Conservation (phyloP, 2,329 filamentous ascomycete species). For the Penicillium griseofulvum region DNA sequence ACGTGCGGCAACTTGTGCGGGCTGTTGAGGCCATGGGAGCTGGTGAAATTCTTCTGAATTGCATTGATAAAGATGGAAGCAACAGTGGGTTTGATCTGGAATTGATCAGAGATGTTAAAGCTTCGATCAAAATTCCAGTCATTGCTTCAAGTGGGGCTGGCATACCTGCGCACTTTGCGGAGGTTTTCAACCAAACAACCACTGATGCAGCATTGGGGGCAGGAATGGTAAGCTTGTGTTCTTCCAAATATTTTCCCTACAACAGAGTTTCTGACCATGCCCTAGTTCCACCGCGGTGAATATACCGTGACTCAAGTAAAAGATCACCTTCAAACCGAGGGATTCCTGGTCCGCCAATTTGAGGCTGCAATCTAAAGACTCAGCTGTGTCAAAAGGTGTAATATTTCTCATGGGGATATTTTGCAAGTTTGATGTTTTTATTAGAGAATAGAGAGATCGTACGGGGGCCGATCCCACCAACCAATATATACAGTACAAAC, state of each 20-base stretch:
- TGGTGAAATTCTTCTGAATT: slow-evolving; percentile 93
- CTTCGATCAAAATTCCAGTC: slow-evolving; percentile 83
- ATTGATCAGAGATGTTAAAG: slow-evolving; percentile 83
- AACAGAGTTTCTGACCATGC: slow-evolving; percentile 11
- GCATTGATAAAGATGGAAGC: slow-evolving; percentile 94
- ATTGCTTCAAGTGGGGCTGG: slow-evolving; percentile 94
- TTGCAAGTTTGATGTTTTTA: not conserved
- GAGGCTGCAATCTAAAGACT: slow-evolving; percentile 50
- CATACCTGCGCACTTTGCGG: slow-evolving; percentile 78
- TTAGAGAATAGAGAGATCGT: slow-evolving; percentile 1
- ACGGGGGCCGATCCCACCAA: not conserved
- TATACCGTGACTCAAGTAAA: slow-evolving; percentile 96
- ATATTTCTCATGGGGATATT: not conserved
- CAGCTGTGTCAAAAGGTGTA: not conserved
- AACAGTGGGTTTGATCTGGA: slow-evolving; percentile 94
- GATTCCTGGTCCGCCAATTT: slow-evolving; percentile 74
- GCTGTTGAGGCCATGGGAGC: slow-evolving; percentile 95
- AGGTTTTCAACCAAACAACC: slow-evolving; percentile 81
- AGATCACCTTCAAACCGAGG: slow-evolving; percentile 68
- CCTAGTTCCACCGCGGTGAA: slow-evolving; percentile 83
- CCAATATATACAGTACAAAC: not conserved
- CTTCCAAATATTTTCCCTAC: not conserved
- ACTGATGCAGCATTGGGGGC: slow-evolving; percentile 93
- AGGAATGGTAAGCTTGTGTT: slow-evolving; percentile 66
- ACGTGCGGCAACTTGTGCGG: slow-evolving; percentile 80